These are phyloP conservation scores for Ceratocystis cacaofunesta DNA, from an alignment of 2,329 filamentous ascomycete genomes.

Conservation along the genomic window DNA sequence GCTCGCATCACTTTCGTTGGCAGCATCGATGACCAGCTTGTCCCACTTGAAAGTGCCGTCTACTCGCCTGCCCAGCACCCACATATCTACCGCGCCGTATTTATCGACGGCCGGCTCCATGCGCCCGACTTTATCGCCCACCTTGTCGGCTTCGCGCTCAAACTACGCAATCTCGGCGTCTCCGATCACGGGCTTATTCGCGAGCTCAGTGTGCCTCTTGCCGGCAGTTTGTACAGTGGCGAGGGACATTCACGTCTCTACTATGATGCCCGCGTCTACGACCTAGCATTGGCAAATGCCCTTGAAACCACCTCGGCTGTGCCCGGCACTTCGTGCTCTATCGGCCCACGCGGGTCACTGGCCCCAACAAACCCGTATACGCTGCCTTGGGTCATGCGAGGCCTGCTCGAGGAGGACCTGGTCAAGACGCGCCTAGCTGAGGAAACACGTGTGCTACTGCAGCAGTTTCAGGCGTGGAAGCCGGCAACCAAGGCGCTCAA, in stretches of 20 bases:
- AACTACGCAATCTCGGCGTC: conserved; percentile 82
- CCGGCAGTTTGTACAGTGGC: conserved; percentile 78
- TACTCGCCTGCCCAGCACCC: conserved; percentile 78
- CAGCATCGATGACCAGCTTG: conserved; percentile 92
- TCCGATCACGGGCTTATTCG: conserved; percentile 86
- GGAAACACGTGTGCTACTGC: conserved; percentile 67
- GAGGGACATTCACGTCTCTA: conserved; percentile 91
- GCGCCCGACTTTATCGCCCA: conserved; percentile 88
- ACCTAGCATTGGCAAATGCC: conserved; percentile 57
- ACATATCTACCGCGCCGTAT: conserved; percentile 89
- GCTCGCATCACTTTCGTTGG: conserved; percentile 77
- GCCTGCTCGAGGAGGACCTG: conserved; percentile 78
- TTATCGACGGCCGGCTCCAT: conserved; percentile 84
- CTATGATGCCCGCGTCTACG: conserved; percentile 75
- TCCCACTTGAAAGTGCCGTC: conserved; percentile 66
- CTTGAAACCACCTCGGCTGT: conserved; percentile 51
- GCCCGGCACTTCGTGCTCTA: conserved; percentile 27
- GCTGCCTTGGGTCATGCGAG: conserved; percentile 89
- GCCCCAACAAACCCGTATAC: conserved; percentile 67
- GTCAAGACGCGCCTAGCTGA: conserved; percentile 65
- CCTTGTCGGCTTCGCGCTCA: conserved; percentile 82
- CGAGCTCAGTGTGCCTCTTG: conserved; percentile 75
- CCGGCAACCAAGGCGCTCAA: conserved; percentile 80
- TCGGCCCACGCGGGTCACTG: conserved; percentile 23
- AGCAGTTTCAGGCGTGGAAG: conserved; percentile 86